Conservation (phyloP, 2,329 filamentous ascomycete genomes). For the Tolypocladium tundrense region DNA sequence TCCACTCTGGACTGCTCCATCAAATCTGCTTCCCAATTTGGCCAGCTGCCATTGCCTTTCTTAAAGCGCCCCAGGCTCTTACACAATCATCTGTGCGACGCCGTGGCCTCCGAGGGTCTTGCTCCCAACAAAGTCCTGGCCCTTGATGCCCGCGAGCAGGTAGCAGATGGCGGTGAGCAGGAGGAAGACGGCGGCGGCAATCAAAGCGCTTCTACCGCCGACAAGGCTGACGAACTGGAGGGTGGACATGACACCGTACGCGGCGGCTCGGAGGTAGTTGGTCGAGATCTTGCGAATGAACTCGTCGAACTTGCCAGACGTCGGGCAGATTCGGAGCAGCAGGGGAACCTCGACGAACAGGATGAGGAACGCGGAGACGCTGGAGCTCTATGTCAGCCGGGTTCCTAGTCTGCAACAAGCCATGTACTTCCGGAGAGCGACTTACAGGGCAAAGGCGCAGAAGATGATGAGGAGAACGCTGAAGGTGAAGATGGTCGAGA, state of each 20-base stretch:
- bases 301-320: slow-evolving; percentile 76
- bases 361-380: slow-evolving; percentile 61
- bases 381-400: slow-evolving; percentile 20
- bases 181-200: slow-evolving; percentile 78
- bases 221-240: slow-evolving; percentile 79
- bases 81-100: slow-evolving; percentile 97
- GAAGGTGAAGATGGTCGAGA: slow-evolving; percentile 55
- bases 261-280: slow-evolving; percentile 89
- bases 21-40: background rate
- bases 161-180: slow-evolving; percentile 74
- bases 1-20: background rate
- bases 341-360: slow-evolving; percentile 87
- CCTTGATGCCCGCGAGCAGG: slow-evolving; percentile 65
- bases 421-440: slow-evolving; percentile 2
- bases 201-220: slow-evolving; percentile 55
- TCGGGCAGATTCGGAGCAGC: slow-evolving; percentile 94
- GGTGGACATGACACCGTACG: slow-evolving; percentile 72
- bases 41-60: background rate
- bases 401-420: background rate
- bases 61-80: slow-evolving; percentile 14
- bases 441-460: slow-evolving; percentile 44
- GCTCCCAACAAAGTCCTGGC: slow-evolving; percentile 80
- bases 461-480: slow-evolving; percentile 38
- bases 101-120: slow-evolving; percentile 93
- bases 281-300: slow-evolving; percentile 88